These are phyloP conservation scores for Scorias spongiosa DNA, from an alignment of 2,329 filamentous ascomycete genomes.

Conservation along the genomic window DNA sequence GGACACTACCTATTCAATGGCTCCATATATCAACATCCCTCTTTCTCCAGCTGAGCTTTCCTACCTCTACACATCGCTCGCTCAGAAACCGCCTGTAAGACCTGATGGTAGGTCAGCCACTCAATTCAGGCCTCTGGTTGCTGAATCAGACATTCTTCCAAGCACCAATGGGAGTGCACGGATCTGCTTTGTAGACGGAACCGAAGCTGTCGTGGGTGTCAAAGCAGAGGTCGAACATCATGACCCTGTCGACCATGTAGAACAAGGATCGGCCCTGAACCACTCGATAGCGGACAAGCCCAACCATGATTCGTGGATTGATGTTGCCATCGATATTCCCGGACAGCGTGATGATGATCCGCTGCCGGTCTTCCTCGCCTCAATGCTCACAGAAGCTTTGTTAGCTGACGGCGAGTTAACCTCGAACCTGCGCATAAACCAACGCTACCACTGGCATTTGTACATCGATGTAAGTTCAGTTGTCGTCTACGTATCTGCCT, in stretches of 20 bases:
- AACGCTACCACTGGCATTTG: conserved; percentile 87
- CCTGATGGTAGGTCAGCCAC: conserved; percentile 69
- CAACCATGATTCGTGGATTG: conserved; percentile 55
- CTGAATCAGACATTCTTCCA: conserved; percentile 80
- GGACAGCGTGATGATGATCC: conserved; percentile 84
- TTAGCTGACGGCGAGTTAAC: conserved; percentile 52
- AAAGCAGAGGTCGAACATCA: conserved; percentile 74
- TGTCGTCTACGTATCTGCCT: neutral
- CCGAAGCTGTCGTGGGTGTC: conserved; percentile 87
- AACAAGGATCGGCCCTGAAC: conserved; percentile 14
- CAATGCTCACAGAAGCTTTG: conserved; percentile 80
- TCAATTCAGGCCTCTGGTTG: conserved; percentile 80
- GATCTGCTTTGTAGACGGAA: conserved; percentile 87
- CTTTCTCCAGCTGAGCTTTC: conserved; percentile 93
- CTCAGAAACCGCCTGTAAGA: conserved; percentile 67
- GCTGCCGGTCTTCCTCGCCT: conserved; percentile 68
- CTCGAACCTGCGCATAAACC: conserved; percentile 70
- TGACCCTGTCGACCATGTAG: conserved; percentile 18
- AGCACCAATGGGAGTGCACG: conserved; percentile 83
- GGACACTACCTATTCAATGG: conserved; percentile 29
- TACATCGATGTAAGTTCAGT: conserved; percentile 67
- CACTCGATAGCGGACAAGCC: conserved; percentile 7
- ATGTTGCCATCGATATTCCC: conserved; percentile 82
- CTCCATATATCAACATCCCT: conserved; percentile 45
- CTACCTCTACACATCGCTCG: conserved; percentile 80